Conservation (phyloP, 805 yeast species). For the Saccharomyces eubayanus region DNA sequence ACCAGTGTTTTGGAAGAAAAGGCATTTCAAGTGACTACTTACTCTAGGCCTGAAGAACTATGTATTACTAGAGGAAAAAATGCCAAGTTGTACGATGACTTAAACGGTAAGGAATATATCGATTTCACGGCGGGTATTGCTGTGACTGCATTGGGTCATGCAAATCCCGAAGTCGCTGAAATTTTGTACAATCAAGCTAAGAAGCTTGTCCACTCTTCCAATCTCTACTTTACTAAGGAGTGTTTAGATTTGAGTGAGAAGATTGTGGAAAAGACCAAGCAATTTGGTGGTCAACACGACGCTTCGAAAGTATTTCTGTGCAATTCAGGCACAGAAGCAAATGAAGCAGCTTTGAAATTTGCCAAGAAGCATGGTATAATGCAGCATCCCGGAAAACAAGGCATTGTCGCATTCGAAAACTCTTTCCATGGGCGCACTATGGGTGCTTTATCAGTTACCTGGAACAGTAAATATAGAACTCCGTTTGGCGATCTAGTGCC, state of each 20-base stretch:
- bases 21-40: constrained; percentile 55
- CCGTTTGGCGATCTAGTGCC: constrained; percentile 93
- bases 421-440: constrained; percentile 93
- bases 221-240: constrained; percentile 76
- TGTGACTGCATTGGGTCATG: constrained; percentile 89
- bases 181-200: constrained; percentile 64
- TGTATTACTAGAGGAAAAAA: constrained; percentile 78
- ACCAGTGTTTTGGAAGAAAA: constrained; percentile 10
- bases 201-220: constrained; percentile 74
- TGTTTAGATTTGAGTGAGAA: constrained; percentile 71
- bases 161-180: constrained; percentile 64
- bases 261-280: constrained; percentile 58
- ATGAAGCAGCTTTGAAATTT: constrained; percentile 70
- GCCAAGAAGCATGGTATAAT: constrained; percentile 72
- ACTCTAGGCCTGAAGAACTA: constrained; percentile 62
- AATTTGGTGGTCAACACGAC: constrained; percentile 69
- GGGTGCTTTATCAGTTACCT: constrained; percentile 89
- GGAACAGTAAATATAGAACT: constrained; percentile 83
- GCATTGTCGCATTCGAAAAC: constrained; percentile 77
- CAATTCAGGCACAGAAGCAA: constrained; percentile 73
- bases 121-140: constrained; percentile 97
- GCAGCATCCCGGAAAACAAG: constrained; percentile 48
- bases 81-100: constrained; percentile 63
- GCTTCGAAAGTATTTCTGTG: constrained; percentile 69
- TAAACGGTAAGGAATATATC: constrained; percentile 66